These are phyloP conservation scores for Capsicum rhomboideum DNA, from an alignment of 257 asterid species.

Conservation along the genomic window DNA sequence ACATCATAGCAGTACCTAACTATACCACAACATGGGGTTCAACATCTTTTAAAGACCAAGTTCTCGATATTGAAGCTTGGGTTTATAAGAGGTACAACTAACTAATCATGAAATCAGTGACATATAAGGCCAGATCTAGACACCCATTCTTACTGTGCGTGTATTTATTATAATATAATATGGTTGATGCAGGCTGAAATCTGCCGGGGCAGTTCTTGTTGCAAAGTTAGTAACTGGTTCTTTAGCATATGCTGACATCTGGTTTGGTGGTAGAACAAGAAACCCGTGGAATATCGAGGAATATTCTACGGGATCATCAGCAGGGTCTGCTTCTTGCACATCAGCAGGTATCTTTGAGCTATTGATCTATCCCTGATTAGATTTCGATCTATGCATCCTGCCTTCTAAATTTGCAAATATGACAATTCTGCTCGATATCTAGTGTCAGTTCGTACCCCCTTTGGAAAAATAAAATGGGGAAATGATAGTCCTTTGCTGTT, in stretches of 20 bases:
- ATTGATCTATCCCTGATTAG: background rate
- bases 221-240: constrained; percentile 90
- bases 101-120: background rate
- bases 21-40: constrained; percentile 98
- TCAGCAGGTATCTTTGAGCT: constrained; percentile 52
- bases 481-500: background rate
- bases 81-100: constrained; percentile 68
- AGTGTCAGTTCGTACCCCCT: background rate
- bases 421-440: background rate
- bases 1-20: constrained; percentile 79
- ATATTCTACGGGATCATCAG: constrained; percentile 88
- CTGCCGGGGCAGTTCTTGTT: constrained; percentile 85
- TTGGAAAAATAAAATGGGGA: background rate
- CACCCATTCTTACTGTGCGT: background rate
- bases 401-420: background rate
- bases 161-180: background rate
- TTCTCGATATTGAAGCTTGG: constrained; percentile 87
- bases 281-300: constrained; percentile 96
- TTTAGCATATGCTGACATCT: constrained; percentile 87
- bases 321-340: constrained; percentile 93
- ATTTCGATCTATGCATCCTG: background rate
- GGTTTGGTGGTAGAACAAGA: constrained; percentile 99
- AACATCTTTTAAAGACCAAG: constrained; percentile 57
- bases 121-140: background rate
- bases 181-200: constrained; percentile 50